Evolutionary conservation across 192 early-diverging fungal species (phyloP), one percentile per base, ranked within the genome.

Genomic region (Podochytrium sp.): DNA sequence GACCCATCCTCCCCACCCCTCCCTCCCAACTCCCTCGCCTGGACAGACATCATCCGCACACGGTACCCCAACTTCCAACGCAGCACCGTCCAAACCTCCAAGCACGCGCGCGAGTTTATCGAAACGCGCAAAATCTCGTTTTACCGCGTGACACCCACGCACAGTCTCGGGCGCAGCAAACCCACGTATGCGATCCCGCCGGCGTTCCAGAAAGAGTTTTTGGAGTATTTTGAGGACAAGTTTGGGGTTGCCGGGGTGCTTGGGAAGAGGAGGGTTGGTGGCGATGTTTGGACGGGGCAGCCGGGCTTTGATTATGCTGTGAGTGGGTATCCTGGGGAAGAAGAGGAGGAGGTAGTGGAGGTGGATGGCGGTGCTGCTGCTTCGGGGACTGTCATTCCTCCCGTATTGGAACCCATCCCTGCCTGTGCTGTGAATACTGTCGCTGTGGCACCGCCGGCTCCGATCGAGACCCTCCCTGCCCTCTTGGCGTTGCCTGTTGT

Each of bases 41-140:
- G 66, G 66, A 69, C 66, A 20, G 66, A 69, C 53, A 69, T 69
- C 27, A 69, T 69, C 53, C 66, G 66, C 47, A 69, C 51, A 10
- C 66, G 66, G 35, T 69, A 69, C 53, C 66, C 66, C 18, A n/a
- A 69, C 53, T 69, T 69, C 66, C 66, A 69, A 40, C 66, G 66
- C 32, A 56, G 51, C 35, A 69, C 66, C 12, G 66, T 69, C 18
- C 66, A 69, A 56, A 69, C 66, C 5, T 32, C 23, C 50, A 69
- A 69, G 29, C 66, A 69, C 52, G 66, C 66, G 29, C 66, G 66
- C 66, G 66, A 69, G 35, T 69, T 69, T 35, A 69, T 69, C 27
- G 66, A 69, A 55, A 56, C 33, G 18, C 20, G 66, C 1, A 20
- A 55, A 18, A 69, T 69, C 40, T 51, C 66, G 18, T 69, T 69